Evolutionary conservation across 805 yeast genomes (phyloP).

Genomic region (Hanseniaspora singularis): DNA sequence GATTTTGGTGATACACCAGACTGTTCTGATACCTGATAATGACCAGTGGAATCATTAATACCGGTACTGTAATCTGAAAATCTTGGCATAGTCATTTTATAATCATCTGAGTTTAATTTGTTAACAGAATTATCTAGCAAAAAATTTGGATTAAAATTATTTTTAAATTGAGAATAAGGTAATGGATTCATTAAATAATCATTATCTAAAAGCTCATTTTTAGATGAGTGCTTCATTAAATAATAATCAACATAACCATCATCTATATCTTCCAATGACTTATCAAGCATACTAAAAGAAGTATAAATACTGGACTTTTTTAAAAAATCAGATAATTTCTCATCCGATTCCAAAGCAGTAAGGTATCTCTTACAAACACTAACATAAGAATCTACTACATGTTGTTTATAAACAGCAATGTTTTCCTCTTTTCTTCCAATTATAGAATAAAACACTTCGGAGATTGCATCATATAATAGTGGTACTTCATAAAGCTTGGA

Average conservation of each 20-base stretch:
- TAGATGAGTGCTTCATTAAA: conserved; percentile 38
- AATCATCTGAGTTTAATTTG: not conserved
- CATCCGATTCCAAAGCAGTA: conserved; percentile 19
- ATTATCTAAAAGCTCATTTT: conserved; percentile 21
- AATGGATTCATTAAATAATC: not conserved
- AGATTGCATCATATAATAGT: conserved; percentile 52
- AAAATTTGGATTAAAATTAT: not conserved
- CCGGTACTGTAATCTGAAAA: not conserved
- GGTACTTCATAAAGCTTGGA: conserved; percentile 61
- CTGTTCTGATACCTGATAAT: not conserved
- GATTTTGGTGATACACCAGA: conserved; percentile 15
- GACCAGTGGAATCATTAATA: not conserved
- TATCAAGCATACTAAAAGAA: conserved; percentile 41
- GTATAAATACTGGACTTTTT: conserved; percentile 24
- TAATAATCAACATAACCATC: conserved; percentile 52
- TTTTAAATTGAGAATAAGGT: not conserved
- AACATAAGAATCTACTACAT: conserved; percentile 23
- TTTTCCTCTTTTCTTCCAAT: conserved; percentile 55
- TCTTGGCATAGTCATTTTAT: not conserved
- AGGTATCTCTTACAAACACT: conserved; percentile 20
- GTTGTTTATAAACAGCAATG: conserved; percentile 24
- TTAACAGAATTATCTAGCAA: not conserved
- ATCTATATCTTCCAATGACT: conserved; percentile 47
- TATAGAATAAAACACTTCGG: conserved; percentile 57
- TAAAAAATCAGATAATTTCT: conserved; percentile 21